These are phyloP conservation scores for Yamadazyma epiphylla DNA, from an alignment of 1,139 yeast species.

Conservation along the genomic window DNA sequence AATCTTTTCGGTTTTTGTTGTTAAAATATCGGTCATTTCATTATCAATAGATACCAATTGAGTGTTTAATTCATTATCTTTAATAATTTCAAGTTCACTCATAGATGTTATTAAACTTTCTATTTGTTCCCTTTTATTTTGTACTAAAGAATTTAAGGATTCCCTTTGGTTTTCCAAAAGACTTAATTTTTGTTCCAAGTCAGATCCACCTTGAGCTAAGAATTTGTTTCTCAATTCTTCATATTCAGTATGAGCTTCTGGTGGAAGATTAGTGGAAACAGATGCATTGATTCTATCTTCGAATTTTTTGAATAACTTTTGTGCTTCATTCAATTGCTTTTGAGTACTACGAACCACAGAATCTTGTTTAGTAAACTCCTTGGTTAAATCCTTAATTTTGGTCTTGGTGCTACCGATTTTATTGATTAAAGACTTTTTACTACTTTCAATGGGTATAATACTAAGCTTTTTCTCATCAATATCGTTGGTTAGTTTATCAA, in stretches of 20 bases:
- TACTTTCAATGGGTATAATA: slow-evolving; percentile 56
- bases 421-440: slow-evolving; percentile 41
- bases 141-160: slow-evolving; percentile 35
- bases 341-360: slow-evolving; percentile 37
- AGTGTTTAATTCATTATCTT: slow-evolving; percentile 29
- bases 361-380: slow-evolving; percentile 54
- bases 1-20: slow-evolving; percentile 37
- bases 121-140: slow-evolving; percentile 41
- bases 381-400: slow-evolving; percentile 49
- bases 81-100: slow-evolving; percentile 25
- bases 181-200: slow-evolving; percentile 48
- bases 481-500: slow-evolving; percentile 34
- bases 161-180: slow-evolving; percentile 44
- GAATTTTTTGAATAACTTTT: slow-evolving; percentile 40
- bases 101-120: slow-evolving; percentile 38
- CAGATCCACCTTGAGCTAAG: slow-evolving; percentile 55
- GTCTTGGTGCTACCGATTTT: slow-evolving; percentile 48
- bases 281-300: slow-evolving; percentile 29
- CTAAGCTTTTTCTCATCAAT: slow-evolving; percentile 46
- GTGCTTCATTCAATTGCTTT: slow-evolving; percentile 46
- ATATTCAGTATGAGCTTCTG: slow-evolving; percentile 57
- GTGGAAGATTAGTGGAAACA: slow-evolving; percentile 34
- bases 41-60: slow-evolving; percentile 30
- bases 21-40: slow-evolving; percentile 30
- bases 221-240: slow-evolving; percentile 56